A percentile compares a stretch with the other conserved stretches of the same genome.
Conservation (phyloP, 2,329 filamentous ascomycete genomes). For the Drechslera avenae region DNA sequence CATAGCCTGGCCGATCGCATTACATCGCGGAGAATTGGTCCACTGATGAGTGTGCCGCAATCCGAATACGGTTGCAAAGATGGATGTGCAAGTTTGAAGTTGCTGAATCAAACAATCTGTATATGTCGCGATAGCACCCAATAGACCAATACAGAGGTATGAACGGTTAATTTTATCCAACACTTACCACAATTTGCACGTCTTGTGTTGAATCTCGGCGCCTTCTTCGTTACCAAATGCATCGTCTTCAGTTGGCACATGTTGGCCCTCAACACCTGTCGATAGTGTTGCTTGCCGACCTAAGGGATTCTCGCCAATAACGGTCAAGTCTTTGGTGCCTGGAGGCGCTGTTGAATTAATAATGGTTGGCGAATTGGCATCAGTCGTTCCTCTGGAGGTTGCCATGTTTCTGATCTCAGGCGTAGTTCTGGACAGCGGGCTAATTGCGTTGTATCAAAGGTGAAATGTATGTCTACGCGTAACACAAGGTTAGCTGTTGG, state of each 20-base stretch:
- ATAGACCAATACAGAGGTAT: constrained; percentile 58
- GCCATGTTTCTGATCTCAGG: background rate
- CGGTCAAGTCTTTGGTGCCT: background rate
- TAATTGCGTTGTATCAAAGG: too few relatives aligned
- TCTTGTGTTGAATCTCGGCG: constrained; percentile 57
- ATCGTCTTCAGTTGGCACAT: constrained; percentile 6
- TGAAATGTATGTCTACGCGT: too few relatives aligned
- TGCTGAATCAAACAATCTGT: constrained; percentile 66
- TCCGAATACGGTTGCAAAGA: constrained; percentile 70
- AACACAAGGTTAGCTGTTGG: too few relatives aligned
- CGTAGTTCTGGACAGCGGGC: too few relatives aligned
- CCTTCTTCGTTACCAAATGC: constrained; percentile 38
- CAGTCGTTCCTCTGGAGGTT: background rate
- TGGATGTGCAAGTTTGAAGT: constrained; percentile 63
- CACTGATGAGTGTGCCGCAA: constrained; percentile 66
- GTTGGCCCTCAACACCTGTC: constrained; percentile 22
- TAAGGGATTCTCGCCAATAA: background rate
- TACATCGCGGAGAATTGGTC: constrained; percentile 65
- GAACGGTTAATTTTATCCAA: background rate
- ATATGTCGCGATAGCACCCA: constrained; percentile 64
- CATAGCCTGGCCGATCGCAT: constrained; percentile 66
- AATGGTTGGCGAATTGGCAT: background rate
- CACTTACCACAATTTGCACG: constrained; percentile 55
- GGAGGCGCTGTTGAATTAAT: background rate
- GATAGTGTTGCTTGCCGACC: background rate